A percentile compares a stretch with the other conserved stretches of the same genome.
Evolutionary conservation across 495 filamentous ascomycete genomes (phyloP).

Genomic region (Tuber magnatum): DNA sequence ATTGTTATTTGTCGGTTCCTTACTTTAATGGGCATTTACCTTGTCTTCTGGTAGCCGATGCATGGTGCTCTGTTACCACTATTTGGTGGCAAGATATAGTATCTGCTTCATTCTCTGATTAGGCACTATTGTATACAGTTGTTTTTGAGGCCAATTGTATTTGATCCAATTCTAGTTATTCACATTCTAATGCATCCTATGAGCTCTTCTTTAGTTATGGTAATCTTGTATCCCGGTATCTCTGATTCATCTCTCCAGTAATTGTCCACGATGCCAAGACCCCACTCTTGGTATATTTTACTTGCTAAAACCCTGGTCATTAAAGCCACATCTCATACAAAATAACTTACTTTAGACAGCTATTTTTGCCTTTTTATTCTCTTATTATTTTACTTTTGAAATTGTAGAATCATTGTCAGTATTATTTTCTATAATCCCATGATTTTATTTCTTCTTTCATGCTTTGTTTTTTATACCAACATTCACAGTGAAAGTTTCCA

Average conservation of each 20-base stretch:
- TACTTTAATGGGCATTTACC: too few species aligned
- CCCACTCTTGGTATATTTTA: not conserved
- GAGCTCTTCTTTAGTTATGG: too few species aligned
- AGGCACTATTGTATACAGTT: too few species aligned
- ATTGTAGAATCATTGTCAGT: not conserved
- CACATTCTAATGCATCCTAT: too few species aligned
- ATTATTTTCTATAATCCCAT: not conserved
- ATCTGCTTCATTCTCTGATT: too few species aligned
- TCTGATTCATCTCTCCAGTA: not conserved
- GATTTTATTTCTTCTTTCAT: not conserved
- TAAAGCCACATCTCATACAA: not conserved
- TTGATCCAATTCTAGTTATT: too few species aligned
- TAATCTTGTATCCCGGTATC: too few species aligned
- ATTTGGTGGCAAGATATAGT: too few species aligned
- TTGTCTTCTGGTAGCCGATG: too few species aligned
- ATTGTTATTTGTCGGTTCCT: too few species aligned
- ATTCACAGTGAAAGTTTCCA: not conserved
- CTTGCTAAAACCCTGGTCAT: not conserved
- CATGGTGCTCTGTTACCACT: too few species aligned
- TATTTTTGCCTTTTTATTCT: not conserved
- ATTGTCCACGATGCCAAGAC: not conserved
- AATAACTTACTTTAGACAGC: not conserved
- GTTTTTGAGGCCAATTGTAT: too few species aligned
- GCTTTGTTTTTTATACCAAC: not conserved
- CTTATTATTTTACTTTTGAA: not conserved